Evolutionary conservation across 2,329 filamentous ascomycete genomes (phyloP).

Genomic region (Xylariaceae sp.): DNA sequence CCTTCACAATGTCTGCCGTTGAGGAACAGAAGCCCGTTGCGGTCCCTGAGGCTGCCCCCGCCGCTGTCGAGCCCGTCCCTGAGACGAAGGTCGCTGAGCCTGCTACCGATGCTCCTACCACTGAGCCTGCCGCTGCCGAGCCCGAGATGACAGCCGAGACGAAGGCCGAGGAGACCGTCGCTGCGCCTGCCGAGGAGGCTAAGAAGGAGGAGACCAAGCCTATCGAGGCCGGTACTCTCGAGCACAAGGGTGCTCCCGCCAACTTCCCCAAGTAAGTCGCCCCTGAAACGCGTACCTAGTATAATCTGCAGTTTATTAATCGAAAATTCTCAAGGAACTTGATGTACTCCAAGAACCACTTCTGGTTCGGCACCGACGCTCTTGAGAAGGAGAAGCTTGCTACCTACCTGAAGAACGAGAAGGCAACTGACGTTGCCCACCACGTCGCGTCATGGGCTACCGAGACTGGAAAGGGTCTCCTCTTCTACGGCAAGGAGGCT

Average conservation of each 20-base stretch:
- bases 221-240: constrained; percentile 77
- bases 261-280: constrained; percentile 75
- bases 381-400: constrained; percentile 70
- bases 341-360: constrained; percentile 88
- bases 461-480: constrained; percentile 90
- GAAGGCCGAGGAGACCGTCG: constrained; percentile 30
- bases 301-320: constrained; percentile 1
- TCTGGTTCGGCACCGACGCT: constrained; percentile 75
- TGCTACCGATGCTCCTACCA: constrained; percentile 34
- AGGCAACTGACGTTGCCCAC: constrained; percentile 70
- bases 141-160: constrained; percentile 33
- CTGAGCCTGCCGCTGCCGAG: too few species aligned
- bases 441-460: constrained; percentile 83
- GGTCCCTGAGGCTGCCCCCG: constrained; percentile 47
- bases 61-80: constrained; percentile 32
- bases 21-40: constrained; percentile 68
- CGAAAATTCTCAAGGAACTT: constrained; percentile 59
- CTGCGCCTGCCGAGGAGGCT: constrained; percentile 35
- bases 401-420: constrained; percentile 82
- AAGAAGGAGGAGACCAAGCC: constrained; percentile 57
- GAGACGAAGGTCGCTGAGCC: constrained; percentile 24
- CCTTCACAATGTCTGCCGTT: constrained; percentile 56
- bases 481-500: constrained; percentile 83
- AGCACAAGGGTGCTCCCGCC: constrained; percentile 84
- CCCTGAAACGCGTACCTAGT: background rate